Evolutionary conservation across 371 early-diverging fungal species (phyloP).

Genomic region (Rhizopus stolonifer): DNA sequence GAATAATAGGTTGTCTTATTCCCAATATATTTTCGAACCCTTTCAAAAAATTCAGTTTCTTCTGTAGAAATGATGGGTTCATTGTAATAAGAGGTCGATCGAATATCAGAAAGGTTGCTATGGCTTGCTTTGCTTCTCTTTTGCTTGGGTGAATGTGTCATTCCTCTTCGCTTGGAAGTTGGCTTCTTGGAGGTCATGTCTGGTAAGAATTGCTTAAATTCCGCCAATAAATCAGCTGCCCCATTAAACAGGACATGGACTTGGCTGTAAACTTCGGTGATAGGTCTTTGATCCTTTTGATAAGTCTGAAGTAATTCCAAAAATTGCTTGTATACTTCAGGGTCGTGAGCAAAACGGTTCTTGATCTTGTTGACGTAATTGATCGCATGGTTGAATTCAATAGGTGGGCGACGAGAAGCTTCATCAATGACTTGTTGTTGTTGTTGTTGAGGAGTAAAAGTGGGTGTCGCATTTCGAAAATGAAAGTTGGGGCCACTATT

Average conservation of each 20-base stretch:
- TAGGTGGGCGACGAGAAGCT: slow-evolving; percentile 40
- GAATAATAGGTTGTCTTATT: slow-evolving; percentile 85
- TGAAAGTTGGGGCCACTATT: slow-evolving; percentile 18
- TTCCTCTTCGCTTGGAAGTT: background rate
- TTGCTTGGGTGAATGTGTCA: slow-evolving; percentile 8
- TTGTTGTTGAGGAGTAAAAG: slow-evolving; percentile 3
- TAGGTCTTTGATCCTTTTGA: slow-evolving; percentile 87
- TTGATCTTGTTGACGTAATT: slow-evolving; percentile 97
- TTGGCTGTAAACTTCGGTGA: slow-evolving; percentile 88
- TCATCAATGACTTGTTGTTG: background rate
- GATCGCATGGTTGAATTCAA: slow-evolving; percentile 96
- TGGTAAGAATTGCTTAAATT: slow-evolving; percentile 95
- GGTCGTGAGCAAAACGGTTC: slow-evolving; percentile 79
- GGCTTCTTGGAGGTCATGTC: slow-evolving; percentile 7
- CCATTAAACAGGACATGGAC: slow-evolving; percentile 81
- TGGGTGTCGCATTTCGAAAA: slow-evolving; percentile 4
- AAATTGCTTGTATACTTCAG: slow-evolving; percentile 89
- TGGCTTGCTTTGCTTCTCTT: slow-evolving; percentile 12
- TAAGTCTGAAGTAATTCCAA: slow-evolving; percentile 92
- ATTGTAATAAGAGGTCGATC: slow-evolving; percentile 5
- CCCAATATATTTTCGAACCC: slow-evolving; percentile 75
- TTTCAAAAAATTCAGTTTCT: slow-evolving; percentile 90
- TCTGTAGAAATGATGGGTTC: slow-evolving; percentile 39
- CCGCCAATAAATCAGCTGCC: slow-evolving; percentile 85
- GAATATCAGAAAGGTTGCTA: slow-evolving; percentile 12